Evolutionary conservation across 2,329 filamentous ascomycete genomes (phyloP).

Genomic region (Ophiostoma fasciatum): DNA sequence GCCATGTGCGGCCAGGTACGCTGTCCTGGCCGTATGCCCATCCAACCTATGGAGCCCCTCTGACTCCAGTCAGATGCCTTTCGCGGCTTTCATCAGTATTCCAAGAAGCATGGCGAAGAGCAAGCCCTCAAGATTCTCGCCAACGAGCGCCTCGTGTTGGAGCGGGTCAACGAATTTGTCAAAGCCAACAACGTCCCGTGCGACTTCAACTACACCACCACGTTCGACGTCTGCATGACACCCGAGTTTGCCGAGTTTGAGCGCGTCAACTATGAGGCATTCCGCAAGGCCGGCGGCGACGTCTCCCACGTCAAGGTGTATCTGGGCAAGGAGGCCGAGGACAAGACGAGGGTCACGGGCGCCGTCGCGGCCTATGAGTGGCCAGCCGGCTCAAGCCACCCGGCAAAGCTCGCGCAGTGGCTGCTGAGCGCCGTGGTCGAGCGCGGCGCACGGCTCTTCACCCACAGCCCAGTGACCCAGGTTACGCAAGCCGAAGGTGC

Average conservation of each 20-base stretch:
- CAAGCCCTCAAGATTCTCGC: constrained; percentile 31
- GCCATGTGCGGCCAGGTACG: constrained; percentile 21
- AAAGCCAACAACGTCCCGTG: constrained; percentile 25
- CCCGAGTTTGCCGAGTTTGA: constrained; percentile 29
- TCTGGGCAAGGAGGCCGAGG: constrained; percentile 23
- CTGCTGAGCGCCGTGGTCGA: constrained; percentile 23
- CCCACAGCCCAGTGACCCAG: constrained; percentile 24
- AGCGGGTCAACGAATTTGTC: constrained; percentile 26
- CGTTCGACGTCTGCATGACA: constrained; percentile 33
- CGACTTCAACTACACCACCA: constrained; percentile 30
- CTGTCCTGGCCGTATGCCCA: constrained; percentile 5
- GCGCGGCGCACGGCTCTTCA: constrained; percentile 25
- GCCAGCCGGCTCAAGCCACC: constrained; percentile 33
- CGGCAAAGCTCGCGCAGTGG: constrained; percentile 34
- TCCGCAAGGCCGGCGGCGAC: constrained; percentile 26
- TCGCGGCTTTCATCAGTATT: constrained; percentile 29
- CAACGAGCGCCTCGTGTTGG: constrained; percentile 24
- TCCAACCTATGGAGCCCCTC: not conserved
- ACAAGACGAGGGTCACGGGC: constrained; percentile 21
- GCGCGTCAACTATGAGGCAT: constrained; percentile 23
- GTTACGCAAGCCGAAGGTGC: constrained; percentile 9
- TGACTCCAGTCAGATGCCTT: constrained; percentile 22
- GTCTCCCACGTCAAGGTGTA: constrained; percentile 25
- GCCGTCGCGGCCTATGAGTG: constrained; percentile 33
- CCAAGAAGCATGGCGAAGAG: constrained; percentile 24